Percentiles rank a stretch among this genome's conserved stretches.
phyloP scores from a whole-genome alignment of 768 basidiomycete species.

The Baorangia bicolor region DNA sequence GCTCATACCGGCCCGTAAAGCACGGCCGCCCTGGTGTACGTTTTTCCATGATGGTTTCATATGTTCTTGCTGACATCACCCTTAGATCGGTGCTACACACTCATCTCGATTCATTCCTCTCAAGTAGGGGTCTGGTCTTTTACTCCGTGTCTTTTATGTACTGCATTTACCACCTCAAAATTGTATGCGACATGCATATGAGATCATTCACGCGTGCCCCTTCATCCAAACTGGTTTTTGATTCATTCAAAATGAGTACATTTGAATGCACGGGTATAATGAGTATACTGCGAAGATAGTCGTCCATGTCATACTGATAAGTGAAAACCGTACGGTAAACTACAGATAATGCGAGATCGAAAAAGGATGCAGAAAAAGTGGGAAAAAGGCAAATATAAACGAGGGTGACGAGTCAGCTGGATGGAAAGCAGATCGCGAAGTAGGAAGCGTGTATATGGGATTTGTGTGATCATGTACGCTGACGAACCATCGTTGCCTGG shows the following conservation, averaged over 20 bases:
- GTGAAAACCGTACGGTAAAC: slow-evolving; percentile 48
- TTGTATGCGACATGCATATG: slow-evolving; percentile 37
- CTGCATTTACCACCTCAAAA: slow-evolving; percentile 32
- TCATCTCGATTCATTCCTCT: slow-evolving; percentile 93
- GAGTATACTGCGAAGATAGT: slow-evolving; percentile 56
- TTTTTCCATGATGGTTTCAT: slow-evolving; percentile 16
- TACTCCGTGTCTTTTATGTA: slow-evolving; percentile 27
- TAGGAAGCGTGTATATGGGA: slow-evolving; percentile 2
- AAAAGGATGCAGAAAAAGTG: slow-evolving; percentile 33
- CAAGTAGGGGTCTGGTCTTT: slow-evolving; percentile 62
- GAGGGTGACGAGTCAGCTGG: slow-evolving; percentile 29
- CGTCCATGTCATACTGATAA: slow-evolving; percentile 60
- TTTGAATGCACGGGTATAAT: slow-evolving; percentile 53
- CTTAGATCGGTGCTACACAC: slow-evolving; percentile 86
- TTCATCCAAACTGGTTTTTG: slow-evolving; percentile 11
- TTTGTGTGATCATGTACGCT: slow-evolving; percentile 43
- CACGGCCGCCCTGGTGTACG: slow-evolving; percentile 99
- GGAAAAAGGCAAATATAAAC: slow-evolving; percentile 18
- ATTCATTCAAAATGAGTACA: slow-evolving; percentile 40
- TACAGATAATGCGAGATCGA: slow-evolving; percentile 59
- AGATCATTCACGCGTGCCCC: background rate
- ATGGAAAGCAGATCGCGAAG: slow-evolving; percentile 22
- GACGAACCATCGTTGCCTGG: slow-evolving; percentile 46
- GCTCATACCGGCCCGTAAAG: slow-evolving; percentile 98
- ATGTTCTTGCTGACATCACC: slow-evolving; percentile 10